Conservation (phyloP, 805 yeast species). For the Nakazawaea peltata region DNA sequence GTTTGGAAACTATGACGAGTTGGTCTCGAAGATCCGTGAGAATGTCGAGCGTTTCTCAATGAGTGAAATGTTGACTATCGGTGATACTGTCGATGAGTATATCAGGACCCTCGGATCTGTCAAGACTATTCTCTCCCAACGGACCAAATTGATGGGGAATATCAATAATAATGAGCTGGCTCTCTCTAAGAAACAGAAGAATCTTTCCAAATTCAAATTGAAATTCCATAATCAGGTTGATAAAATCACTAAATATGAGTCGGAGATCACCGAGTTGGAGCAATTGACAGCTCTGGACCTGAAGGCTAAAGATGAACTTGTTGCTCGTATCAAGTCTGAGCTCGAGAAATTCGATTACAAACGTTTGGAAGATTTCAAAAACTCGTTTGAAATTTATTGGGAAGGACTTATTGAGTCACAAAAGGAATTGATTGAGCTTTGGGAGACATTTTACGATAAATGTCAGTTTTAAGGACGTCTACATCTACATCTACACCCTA, state of each 20-base stretch:
- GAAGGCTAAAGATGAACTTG: slow-evolving; percentile 53
- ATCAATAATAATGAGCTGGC: slow-evolving; percentile 35
- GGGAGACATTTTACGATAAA: slow-evolving; percentile 78
- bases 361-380: slow-evolving; percentile 76
- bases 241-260: slow-evolving; percentile 45
- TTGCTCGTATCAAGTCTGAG: slow-evolving; percentile 60
- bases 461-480: slow-evolving; percentile 22
- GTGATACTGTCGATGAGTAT: slow-evolving; percentile 84
- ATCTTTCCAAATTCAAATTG: slow-evolving; percentile 32
- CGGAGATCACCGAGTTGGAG: slow-evolving; percentile 52
- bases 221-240: slow-evolving; percentile 50
- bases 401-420: slow-evolving; percentile 90
- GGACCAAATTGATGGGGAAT: slow-evolving; percentile 48
- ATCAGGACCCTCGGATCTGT: slow-evolving; percentile 69
- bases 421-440: slow-evolving; percentile 81
- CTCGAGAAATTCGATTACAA: slow-evolving; percentile 63
- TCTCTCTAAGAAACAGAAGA: slow-evolving; percentile 36
- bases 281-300: slow-evolving; percentile 45
- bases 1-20: slow-evolving; percentile 60
- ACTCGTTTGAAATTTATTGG: slow-evolving; percentile 81
- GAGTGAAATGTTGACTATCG: slow-evolving; percentile 82
- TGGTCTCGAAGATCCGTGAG: slow-evolving; percentile 65
- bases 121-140: slow-evolving; percentile 62
- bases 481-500: no score
- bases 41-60: slow-evolving; percentile 68